Base-by-base conservation (phyloP, 768 basidiomycete genomes). In the Piloderma croceum region DNA sequence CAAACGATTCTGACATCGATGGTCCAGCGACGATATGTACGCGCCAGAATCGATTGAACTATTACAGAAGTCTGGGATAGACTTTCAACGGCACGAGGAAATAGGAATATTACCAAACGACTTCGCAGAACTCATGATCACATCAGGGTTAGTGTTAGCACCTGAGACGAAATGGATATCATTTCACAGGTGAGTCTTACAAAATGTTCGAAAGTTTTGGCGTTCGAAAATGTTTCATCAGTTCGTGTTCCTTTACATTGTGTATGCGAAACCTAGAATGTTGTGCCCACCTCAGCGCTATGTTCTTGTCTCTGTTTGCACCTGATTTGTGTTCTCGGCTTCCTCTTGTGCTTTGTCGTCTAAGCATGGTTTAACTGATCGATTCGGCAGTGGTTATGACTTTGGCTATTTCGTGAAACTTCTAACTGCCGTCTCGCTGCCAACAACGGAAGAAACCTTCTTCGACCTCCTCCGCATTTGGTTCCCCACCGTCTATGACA, bases 341-440 rank as follows among this genome's bases (percentile, higher is more conserved):
- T 29, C 10, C 27, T 29, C 10, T 29, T 15, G 27, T 9, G 15
- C 27, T 29, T 9, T 15, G 27, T 9, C 15, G 15, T 29, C 9
- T 29, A 15, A 15, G 27, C 10, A 15, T 15, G 27, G 10, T 35
- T 35, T 18, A 35, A 35, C 7, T 20, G 19, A 9, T 15, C 27
- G 27, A 9, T 9, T 29, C 27, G 27, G 27, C 56, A 98, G 94
- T 62, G 96, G 94, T 36, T 98, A 98, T 64, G 96, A 99, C 63
- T 98, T 99, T 65, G 96, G 96, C 24, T 99, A 98, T 60, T 87
- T 99, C 52, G 81, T 99, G 62, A 96, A 94, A 61, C 76, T 98
- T 31, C 74, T 99, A 37, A 87, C 89, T 18, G 83, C 77, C 46
- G 71, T 83, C 53, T 87, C 91, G 33, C 66, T 98, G 44, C 96